Percentiles rank a stretch among this genome's conserved stretches.
These are phyloP conservation scores for Xylaria sp. DNA, from an alignment of 2,329 filamentous ascomycete species.

Conservation along the genomic window DNA sequence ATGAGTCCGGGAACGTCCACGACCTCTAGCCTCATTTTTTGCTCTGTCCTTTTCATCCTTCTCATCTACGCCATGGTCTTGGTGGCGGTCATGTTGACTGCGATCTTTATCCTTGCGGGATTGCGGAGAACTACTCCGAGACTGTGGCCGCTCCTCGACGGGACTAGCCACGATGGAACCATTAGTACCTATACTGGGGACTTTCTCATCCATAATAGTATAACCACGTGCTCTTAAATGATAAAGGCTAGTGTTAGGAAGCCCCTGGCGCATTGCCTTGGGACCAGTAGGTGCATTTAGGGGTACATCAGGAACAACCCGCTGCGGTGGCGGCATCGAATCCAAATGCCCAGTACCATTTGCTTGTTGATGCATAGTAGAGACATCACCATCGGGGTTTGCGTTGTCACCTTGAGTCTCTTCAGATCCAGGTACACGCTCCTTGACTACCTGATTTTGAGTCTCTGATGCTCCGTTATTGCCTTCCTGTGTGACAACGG, in stretches of 20 bases:
- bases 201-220: slow-evolving; percentile 54
- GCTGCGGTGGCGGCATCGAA: slow-evolving; percentile 41
- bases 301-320: slow-evolving; percentile 57
- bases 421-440: slow-evolving; percentile 43
- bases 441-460: slow-evolving; percentile 46
- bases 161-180: slow-evolving; percentile 50
- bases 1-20: slow-evolving; percentile 47
- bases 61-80: slow-evolving; percentile 50
- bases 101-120: slow-evolving; percentile 53
- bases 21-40: slow-evolving; percentile 47
- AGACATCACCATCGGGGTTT: slow-evolving; percentile 49
- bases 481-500: slow-evolving; percentile 36
- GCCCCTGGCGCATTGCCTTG: slow-evolving; percentile 91
- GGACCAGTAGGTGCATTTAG: slow-evolving; percentile 89
- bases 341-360: slow-evolving; percentile 42
- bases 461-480: slow-evolving; percentile 43
- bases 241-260: slow-evolving; percentile 82
- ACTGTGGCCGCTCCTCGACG: slow-evolving; percentile 51
- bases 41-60: slow-evolving; percentile 45
- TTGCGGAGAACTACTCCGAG: slow-evolving; percentile 62
- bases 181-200: slow-evolving; percentile 50
- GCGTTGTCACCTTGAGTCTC: slow-evolving; percentile 46
- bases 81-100: slow-evolving; percentile 51
- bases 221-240: slow-evolving; percentile 68
- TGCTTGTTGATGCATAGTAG: slow-evolving; percentile 50